Percentiles rank a stretch among this genome's conserved stretches.
These are phyloP conservation scores for Fomitopsis betulina DNA, from an alignment of 1,284 basidiomycete genomes.

Conservation along the genomic window DNA sequence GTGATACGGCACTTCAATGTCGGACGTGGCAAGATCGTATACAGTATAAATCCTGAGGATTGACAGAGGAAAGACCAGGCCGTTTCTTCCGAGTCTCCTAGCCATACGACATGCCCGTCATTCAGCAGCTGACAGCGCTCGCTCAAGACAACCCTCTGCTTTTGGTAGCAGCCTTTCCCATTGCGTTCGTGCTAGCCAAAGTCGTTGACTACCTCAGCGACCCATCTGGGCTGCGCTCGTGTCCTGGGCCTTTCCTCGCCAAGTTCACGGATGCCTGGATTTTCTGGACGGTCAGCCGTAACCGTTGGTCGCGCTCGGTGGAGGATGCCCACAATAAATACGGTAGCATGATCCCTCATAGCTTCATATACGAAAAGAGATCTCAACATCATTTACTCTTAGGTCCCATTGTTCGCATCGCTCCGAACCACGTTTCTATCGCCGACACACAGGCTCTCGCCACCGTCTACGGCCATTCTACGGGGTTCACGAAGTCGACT, in stretches of 20 bases:
- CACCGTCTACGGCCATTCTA: constrained; percentile 71
- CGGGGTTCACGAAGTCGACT: constrained; percentile 65
- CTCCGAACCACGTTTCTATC: constrained; percentile 80
- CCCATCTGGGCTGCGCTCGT: constrained; percentile 44
- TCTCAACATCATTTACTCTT: neutral
- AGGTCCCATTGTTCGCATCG: constrained; percentile 72
- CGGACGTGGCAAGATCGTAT: too few species aligned
- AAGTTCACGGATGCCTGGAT: constrained; percentile 76
- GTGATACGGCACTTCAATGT: too few species aligned
- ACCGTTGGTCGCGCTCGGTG: constrained; percentile 53
- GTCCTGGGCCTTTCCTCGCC: constrained; percentile 73
- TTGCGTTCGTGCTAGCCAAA: neutral
- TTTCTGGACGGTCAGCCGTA: constrained; percentile 16
- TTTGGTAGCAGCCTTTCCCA: neutral
- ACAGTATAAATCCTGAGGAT: too few species aligned
- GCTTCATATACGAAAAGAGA: too few species aligned
- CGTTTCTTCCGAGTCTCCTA: too few species aligned
- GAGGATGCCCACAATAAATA: constrained; percentile 71
- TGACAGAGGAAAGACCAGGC: too few species aligned
- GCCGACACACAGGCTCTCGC: constrained; percentile 74
- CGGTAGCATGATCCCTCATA: constrained; percentile 37
- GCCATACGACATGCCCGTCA: too few species aligned
- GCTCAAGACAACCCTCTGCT: neutral
- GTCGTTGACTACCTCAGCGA: constrained; percentile 54
- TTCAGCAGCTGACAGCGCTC: too few species aligned